Percentiles rank a stretch among this genome's conserved stretches.
These are phyloP conservation scores for Scutellaria baicalensis DNA, from an alignment of 257 asterid genomes.

Conservation along the genomic window DNA sequence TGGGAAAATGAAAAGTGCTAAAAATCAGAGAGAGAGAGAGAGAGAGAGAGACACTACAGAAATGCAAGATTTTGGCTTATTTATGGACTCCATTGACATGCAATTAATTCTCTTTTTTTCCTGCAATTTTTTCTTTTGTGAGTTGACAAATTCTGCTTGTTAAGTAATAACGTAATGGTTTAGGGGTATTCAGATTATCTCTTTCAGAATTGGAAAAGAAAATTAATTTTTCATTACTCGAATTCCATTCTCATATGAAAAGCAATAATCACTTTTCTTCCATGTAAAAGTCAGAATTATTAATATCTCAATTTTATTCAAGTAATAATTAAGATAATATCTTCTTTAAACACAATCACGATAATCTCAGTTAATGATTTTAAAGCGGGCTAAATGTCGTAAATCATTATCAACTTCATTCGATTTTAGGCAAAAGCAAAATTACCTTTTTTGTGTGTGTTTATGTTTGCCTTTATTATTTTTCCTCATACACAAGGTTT, in stretches of 20 bases:
- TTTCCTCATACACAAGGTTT: too few relatives aligned
- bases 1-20: not conserved
- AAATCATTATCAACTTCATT: too few relatives aligned
- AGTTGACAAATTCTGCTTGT: not conserved
- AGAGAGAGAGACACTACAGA: not conserved
- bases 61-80: constrained; percentile 15
- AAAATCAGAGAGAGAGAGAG: constrained; percentile 12
- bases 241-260: not conserved
- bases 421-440: too few relatives aligned
- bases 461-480: too few relatives aligned
- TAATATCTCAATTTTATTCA: not conserved
- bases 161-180: not conserved
- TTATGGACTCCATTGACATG: constrained; percentile 4
- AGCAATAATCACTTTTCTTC: too few relatives aligned
- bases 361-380: too few relatives aligned
- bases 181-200: not conserved
- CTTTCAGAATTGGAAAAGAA: not conserved
- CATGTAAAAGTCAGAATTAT: too few relatives aligned
- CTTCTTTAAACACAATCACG: not conserved
- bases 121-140: not conserved
- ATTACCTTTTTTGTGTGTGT: too few relatives aligned
- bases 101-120: not conserved
- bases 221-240: not conserved
- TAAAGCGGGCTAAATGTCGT: too few relatives aligned
- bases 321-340: not conserved